A percentile compares a stretch with the other conserved stretches of the same genome.
phyloP scores from a whole-genome alignment of 2,329 filamentous ascomycete genomes.

The Penicillium sp. region DNA sequence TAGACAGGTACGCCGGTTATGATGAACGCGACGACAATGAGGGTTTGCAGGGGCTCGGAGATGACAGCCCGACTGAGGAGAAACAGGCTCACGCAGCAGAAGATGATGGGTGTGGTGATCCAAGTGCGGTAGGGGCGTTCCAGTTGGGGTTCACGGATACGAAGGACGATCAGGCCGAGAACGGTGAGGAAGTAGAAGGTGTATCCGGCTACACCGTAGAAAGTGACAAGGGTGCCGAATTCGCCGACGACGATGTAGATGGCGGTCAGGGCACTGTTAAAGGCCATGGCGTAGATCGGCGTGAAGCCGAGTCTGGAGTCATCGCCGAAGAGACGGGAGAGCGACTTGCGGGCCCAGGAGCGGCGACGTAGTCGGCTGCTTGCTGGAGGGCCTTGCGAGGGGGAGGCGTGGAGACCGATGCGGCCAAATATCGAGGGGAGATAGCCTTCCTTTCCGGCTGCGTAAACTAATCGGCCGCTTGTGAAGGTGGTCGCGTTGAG shows the following conservation, averaged over 20 bases:
- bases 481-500: conserved; percentile 95
- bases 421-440: conserved; percentile 79
- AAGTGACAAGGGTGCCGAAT: conserved; percentile 87
- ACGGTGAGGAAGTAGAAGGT: conserved; percentile 97
- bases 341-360: conserved; percentile 57
- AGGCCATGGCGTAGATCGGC: conserved; percentile 83
- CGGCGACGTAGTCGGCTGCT: conserved; percentile 42
- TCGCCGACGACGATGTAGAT: conserved; percentile 83
- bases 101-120: conserved; percentile 96
- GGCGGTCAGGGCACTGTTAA: conserved; percentile 73
- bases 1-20: conserved; percentile 81
- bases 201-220: conserved; percentile 96
- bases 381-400: conserved; percentile 21
- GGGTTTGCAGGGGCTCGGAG: conserved; percentile 82
- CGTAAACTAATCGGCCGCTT: conserved; percentile 85
- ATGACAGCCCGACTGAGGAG: conserved; percentile 85
- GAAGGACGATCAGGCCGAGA: conserved; percentile 83
- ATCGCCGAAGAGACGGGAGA: conserved; percentile 69
- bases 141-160: conserved; percentile 80
- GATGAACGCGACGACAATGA: conserved; percentile 83
- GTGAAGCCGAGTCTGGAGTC: conserved; percentile 83
- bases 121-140: conserved; percentile 92
- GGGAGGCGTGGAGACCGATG: conserved; percentile 63
- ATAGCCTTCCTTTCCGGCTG: conserved; percentile 91
- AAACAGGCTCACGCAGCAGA: conserved; percentile 96